Evolutionary conservation across 148 eudicot species (phyloP).

Genomic region (Limonium bicolor): DNA sequence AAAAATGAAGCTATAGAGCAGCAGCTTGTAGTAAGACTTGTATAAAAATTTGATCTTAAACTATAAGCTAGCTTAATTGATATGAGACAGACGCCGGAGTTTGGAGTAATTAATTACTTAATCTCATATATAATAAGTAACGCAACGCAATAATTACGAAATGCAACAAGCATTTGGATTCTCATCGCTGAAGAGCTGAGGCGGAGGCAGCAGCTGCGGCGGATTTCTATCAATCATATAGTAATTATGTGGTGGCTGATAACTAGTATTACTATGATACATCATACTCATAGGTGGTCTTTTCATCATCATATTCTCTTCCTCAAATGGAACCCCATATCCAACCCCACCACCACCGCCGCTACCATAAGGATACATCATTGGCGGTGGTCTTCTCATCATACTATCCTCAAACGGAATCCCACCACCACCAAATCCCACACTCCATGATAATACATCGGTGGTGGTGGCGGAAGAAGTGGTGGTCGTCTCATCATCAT

Average conservation of each 20-base stretch:
- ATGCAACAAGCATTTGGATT: constrained; percentile 91
- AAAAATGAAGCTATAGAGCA: no score
- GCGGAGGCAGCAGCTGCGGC: constrained; percentile 69
- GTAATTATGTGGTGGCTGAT: constrained; percentile 56
- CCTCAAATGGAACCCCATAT: no score
- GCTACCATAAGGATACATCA: not conserved
- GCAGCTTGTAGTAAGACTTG: no score
- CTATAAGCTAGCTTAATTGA: no score
- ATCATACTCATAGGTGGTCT: not conserved
- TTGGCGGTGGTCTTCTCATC: not conserved
- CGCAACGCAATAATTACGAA: constrained; percentile 10
- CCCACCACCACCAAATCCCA: no score
- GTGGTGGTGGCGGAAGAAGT: not conserved
- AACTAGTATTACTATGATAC: constrained; percentile 18
- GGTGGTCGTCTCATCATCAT: not conserved
- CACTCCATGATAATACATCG: no score
- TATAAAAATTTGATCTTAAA: no score
- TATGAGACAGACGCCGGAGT: no score
- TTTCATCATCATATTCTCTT: constrained; percentile 7
- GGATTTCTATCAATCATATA: constrained; percentile 77
- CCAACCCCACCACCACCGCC: not conserved
- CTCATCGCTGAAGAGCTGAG: constrained; percentile 89
- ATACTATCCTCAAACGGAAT: no score
- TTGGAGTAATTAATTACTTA: no score
- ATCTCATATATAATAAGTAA: no score